Percentiles rank a stretch among this genome's conserved stretches.
These are phyloP conservation scores for Magnolia kwangsiensis DNA, from an alignment of 164 flowering plant species.

Conservation along the genomic window DNA sequence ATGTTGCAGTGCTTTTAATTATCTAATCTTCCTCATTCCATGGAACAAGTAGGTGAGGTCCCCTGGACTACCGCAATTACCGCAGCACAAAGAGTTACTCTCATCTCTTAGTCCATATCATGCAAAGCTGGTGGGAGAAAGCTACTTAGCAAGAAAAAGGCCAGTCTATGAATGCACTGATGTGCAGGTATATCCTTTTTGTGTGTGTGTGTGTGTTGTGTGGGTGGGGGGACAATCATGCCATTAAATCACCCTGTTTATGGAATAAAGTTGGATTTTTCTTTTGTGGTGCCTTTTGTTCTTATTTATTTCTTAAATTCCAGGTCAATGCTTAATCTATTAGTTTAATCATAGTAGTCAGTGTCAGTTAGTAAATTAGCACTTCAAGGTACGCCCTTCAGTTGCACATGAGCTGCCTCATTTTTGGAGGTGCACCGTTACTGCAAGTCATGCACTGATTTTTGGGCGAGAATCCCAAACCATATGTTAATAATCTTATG, in stretches of 20 bases:
- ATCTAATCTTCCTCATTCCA: conserved; percentile 10
- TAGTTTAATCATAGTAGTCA: not conserved
- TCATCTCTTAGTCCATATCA: conserved; percentile 73
- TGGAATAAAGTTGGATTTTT: not conserved
- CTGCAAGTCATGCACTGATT: too few relatives aligned
- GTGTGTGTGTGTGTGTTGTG: too few relatives aligned
- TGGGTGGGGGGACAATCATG: too few relatives aligned
- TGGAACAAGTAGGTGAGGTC: conserved; percentile 56
- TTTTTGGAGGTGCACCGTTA: not conserved
- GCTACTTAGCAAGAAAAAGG: conserved; percentile 76
- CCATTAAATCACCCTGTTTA: not conserved
- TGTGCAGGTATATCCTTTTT: conserved; percentile 57
- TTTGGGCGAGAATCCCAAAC: too few relatives aligned
- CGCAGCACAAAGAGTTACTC: conserved; percentile 68
- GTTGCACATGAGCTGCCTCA: not conserved
- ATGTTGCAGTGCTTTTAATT: not conserved
- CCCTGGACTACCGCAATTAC: conserved; percentile 73
- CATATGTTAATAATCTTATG: too few relatives aligned
- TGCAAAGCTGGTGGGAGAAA: conserved; percentile 88
- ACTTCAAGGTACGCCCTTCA: not conserved
- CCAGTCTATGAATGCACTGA: conserved; percentile 91
- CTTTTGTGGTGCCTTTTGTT: not conserved
- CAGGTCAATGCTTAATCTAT: not conserved
- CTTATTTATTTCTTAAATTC: not conserved
- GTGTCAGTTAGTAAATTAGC: not conserved